phyloP scores from a whole-genome alignment of 1,284 basidiomycete genomes.

The Heliocybe sulcata region DNA sequence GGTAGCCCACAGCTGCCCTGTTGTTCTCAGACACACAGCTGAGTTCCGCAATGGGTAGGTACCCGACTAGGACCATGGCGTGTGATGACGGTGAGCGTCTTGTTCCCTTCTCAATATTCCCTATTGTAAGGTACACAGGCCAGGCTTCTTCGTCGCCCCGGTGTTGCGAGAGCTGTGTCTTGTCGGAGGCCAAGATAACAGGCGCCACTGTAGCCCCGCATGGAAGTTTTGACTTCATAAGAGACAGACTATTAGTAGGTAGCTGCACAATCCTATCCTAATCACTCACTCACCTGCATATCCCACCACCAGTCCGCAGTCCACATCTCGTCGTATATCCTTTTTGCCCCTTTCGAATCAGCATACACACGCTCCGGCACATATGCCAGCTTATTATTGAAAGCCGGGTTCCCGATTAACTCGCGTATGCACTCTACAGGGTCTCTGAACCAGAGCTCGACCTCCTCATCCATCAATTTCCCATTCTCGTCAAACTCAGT shows the following conservation, averaged over 20 bases:
- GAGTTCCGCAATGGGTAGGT: conserved; percentile 24
- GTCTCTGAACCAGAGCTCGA: conserved; percentile 23
- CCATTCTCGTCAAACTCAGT: conserved; percentile 11
- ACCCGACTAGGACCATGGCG: conserved; percentile 28
- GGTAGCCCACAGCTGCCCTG: conserved; percentile 10
- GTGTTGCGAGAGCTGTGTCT: conserved; percentile 28
- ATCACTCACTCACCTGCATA: conserved; percentile 13
- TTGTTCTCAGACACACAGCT: conserved; percentile 11
- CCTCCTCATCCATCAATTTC: conserved; percentile 8
- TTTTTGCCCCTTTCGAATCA: conserved; percentile 7
- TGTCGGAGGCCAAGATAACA: conserved; percentile 28
- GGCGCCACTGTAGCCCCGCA: background rate
- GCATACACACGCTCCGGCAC: conserved; percentile 14
- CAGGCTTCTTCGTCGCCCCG: conserved; percentile 28
- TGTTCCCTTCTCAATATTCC: conserved; percentile 28
- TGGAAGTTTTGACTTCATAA: background rate
- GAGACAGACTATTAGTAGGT: background rate
- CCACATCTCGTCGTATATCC: conserved; percentile 15
- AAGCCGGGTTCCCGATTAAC: conserved; percentile 23
- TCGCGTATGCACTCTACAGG: conserved; percentile 23
- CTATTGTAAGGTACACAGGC: conserved; percentile 31
- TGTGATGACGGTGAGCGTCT: conserved; percentile 18
- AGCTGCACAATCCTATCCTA: background rate
- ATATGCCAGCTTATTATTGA: conserved; percentile 16
- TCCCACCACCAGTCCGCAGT: conserved; percentile 20